Base-by-base conservation (phyloP, 2,329 filamentous ascomycete genomes). In the Colletotrichum sansevieriae region DNA sequence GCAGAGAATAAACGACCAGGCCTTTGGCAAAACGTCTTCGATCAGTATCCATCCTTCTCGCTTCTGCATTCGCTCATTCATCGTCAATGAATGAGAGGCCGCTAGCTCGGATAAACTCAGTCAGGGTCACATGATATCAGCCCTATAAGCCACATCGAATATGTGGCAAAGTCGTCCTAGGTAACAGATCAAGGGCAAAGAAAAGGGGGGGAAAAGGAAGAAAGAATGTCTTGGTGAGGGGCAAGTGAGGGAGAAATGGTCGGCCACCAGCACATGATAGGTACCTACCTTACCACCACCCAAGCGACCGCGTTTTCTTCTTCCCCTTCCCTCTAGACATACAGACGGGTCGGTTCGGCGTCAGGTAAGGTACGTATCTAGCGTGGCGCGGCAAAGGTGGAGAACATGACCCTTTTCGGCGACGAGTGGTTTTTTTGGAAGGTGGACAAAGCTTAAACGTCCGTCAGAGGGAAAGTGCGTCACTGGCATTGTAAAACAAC, bases 91-190 rank as follows among this genome's bases (percentile, higher is more conserved):
- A 6, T 18, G 47, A 63, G 64, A 66, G 64, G 51, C 60, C 46
- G 60, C 37, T 59, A 51, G 7, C 37, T 39, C 11, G 13, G 13
- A 15, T 11, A 12, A 13, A 10, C 35, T 39, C 9, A 39, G 11
- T 15, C 1, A 3, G 22, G 22, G 22, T 68, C 65, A 68, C 65
- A 68, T 68, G 65, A 65, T 44, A 12, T 65, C 61, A 65, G 65
- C 65, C 61, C 65, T 55, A 65, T n/a, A 43, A 68, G 60, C 51
- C 54, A 64, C 25, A 9, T n/a, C 7, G 18, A 13, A 44, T 3
- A 2, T 62, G 63, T 63, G 64, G 64, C 64, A 29, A 51, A 39
- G 37, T 13, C 10, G 12, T 13, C 29, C 7, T 29, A 29, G 9
- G 29, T 8, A 29, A 29, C 25, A 4, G 25, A 25, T 18, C 18